Percentiles rank a stretch among this genome's conserved stretches.
phyloP scores from a whole-genome alignment of 371 early-diverging fungal genomes.

The Nematocida ausubeli region DNA sequence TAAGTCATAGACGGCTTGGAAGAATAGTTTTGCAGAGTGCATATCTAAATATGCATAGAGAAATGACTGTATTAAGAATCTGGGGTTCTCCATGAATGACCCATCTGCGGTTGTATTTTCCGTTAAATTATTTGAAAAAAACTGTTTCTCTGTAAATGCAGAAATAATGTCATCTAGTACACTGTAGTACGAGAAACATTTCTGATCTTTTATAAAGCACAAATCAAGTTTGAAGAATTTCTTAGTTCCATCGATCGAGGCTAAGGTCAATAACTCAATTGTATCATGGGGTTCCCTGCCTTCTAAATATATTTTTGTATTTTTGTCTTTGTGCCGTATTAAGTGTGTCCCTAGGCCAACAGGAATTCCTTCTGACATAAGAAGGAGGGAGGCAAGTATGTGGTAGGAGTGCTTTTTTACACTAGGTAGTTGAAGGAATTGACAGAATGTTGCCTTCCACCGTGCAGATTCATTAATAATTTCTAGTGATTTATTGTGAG shows the following conservation, averaged over 20 bases:
- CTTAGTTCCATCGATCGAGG: not conserved
- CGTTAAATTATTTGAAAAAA: too few species aligned
- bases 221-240: not conserved
- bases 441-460: too few species aligned
- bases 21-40: not conserved
- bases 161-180: not conserved
- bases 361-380: not conserved
- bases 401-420: not conserved
- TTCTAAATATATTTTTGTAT: not conserved
- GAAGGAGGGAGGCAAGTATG: not conserved
- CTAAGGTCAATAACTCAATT: not conserved
- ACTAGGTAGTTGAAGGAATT: not conserved
- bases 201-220: too few species aligned
- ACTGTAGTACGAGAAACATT: not conserved
- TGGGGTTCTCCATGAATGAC: not conserved
- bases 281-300: not conserved
- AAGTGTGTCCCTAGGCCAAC: not conserved
- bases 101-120: too few species aligned
- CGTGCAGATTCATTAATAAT: too few species aligned
- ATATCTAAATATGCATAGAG: not conserved
- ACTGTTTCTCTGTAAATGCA: not conserved
- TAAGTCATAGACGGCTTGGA: not conserved
- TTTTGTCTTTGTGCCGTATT: not conserved
- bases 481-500: too few species aligned
- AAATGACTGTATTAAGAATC: not conserved